Evolutionary conservation across 306 rosid genomes (phyloP).

Genomic region (Lagenaria siceraria): DNA sequence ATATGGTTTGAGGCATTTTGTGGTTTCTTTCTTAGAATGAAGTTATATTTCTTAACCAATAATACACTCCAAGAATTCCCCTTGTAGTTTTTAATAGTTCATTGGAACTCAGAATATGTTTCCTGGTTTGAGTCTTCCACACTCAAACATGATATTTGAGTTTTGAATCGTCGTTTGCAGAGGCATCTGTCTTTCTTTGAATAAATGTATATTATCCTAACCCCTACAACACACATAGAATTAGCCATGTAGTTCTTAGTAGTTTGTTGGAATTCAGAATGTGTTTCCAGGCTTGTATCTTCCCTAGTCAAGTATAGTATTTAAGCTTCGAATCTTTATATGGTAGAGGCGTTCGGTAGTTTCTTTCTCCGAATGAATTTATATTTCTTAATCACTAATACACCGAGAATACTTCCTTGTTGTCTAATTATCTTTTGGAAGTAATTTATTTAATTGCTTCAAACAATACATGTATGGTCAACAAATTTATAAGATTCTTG

Average conservation of each 20-base stretch:
- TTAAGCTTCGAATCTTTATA: neutral
- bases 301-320: neutral
- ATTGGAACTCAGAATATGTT: neutral
- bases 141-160: neutral
- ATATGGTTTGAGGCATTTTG: neutral
- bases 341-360: neutral
- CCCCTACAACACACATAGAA: neutral
- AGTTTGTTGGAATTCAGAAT: neutral
- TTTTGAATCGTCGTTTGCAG: neutral
- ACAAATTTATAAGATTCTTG: neutral
- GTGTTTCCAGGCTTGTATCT: neutral
- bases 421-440: neutral
- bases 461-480: neutral
- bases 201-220: neutral
- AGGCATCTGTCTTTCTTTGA: neutral
- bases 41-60: neutral
- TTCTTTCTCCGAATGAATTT: neutral
- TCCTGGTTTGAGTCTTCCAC: neutral
- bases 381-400: neutral
- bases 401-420: neutral
- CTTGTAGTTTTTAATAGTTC: neutral
- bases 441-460: neutral
- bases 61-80: neutral
- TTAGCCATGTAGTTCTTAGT: neutral
- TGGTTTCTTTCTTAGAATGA: neutral